Conservation (phyloP, 257 asterid genomes). For the Fraxinus americana region DNA sequence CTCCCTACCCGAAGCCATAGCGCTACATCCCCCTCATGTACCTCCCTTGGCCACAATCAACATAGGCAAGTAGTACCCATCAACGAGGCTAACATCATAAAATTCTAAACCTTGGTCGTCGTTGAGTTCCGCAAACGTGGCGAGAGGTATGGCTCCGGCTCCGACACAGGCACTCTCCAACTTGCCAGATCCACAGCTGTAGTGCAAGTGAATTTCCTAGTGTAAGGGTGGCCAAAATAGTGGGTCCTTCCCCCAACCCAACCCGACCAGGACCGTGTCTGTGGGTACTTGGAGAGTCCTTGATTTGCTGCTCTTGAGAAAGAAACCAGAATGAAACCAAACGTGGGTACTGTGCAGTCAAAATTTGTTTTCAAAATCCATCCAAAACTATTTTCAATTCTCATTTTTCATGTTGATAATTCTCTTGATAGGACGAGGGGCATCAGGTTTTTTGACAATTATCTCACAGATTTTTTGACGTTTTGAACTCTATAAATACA, state of each 20-base stretch:
- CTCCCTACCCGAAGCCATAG: conserved; percentile 42
- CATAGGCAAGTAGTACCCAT: conserved; percentile 93
- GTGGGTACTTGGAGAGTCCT: conserved; percentile 64
- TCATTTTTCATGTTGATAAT: too few species aligned
- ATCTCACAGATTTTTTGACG: too few species aligned
- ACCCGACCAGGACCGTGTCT: conserved; percentile 67
- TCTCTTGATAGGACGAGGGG: too few species aligned
- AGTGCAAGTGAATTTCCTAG: conserved; percentile 64
- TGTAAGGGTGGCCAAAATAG: conserved; percentile 54
- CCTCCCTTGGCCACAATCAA: conserved; percentile 82
- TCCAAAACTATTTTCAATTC: too few species aligned
- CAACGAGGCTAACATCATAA: conserved; percentile 92
- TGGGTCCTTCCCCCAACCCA: conserved; percentile 87
- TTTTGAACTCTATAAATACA: too few species aligned
- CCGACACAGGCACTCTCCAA: conserved; percentile 58
- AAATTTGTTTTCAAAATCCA: too few species aligned
- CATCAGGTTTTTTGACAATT: too few species aligned
- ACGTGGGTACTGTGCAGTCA: too few species aligned
- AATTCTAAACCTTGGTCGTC: conserved; percentile 86
- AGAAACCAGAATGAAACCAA: conserved; percentile 50
- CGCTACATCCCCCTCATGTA: conserved; percentile 63
- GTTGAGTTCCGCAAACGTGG: conserved; percentile 82
- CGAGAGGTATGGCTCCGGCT: conserved; percentile 85
- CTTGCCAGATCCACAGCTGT: conserved; percentile 87
- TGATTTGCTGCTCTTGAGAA: conserved; percentile 63